Conservation (phyloP, 805 yeast species). For the Sugiyamaella valdiviana region DNA sequence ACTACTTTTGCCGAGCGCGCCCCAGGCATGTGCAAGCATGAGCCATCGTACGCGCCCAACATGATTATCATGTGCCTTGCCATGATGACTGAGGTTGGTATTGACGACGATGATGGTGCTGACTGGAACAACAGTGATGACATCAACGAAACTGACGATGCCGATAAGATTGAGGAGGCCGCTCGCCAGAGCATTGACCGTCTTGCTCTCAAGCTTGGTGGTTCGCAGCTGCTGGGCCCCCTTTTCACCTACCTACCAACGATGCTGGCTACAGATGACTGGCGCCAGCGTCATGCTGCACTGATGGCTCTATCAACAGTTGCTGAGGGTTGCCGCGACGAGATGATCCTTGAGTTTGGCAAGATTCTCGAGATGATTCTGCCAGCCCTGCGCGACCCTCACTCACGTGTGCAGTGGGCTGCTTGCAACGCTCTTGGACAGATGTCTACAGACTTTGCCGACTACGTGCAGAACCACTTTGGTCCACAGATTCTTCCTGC, state of each 20-base stretch:
- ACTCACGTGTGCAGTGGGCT: constrained; percentile 94
- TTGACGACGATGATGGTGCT: constrained; percentile 74
- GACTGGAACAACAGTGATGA: constrained; percentile 85
- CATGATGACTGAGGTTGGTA: constrained; percentile 89
- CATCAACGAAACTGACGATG: constrained; percentile 70
- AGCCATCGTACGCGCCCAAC: constrained; percentile 61
- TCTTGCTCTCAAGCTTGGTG: constrained; percentile 75
- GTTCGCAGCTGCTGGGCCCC: constrained; percentile 76
- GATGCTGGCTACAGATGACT: constrained; percentile 66
- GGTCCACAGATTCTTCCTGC: constrained; percentile 82
- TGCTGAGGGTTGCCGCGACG: constrained; percentile 95
- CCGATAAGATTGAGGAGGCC: constrained; percentile 79
- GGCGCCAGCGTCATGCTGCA: constrained; percentile 97
- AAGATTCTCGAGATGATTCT: constrained; percentile 75
- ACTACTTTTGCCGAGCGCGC: constrained; percentile 90
- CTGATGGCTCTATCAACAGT: constrained; percentile 94
- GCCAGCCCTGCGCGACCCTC: constrained; percentile 79
- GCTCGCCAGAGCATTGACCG: constrained; percentile 95
- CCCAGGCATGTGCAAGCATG: constrained; percentile 88
- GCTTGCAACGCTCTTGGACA: constrained; percentile 97
- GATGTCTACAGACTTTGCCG: constrained; percentile 94
- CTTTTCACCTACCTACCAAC: constrained; percentile 80
- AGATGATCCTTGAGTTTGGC: constrained; percentile 73
- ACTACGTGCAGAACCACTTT: constrained; percentile 71
- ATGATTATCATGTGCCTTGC: constrained; percentile 68